Evolutionary conservation across 2,329 filamentous ascomycete genomes (phyloP).

Genomic region (Gnomoniopsis smithogilvyi): DNA sequence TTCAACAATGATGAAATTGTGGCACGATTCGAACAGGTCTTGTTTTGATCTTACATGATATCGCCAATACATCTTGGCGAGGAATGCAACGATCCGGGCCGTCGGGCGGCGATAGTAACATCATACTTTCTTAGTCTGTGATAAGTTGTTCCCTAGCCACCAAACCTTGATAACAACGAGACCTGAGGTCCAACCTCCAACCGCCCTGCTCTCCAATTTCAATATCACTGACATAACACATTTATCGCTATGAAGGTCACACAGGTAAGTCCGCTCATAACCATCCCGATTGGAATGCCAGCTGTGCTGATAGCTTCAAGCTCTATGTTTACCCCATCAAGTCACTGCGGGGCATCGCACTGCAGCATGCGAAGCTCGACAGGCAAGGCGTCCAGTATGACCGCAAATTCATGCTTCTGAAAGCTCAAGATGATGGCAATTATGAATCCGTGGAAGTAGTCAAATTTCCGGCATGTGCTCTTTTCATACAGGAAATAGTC

Average conservation of each 20-base stretch:
- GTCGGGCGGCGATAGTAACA: neutral
- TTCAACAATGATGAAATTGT: too few relatives aligned
- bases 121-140: too few relatives aligned
- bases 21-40: too few relatives aligned
- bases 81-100: neutral
- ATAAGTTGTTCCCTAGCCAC: neutral
- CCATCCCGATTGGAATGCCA: neutral
- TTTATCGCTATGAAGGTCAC: slow-evolving; percentile 11
- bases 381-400: slow-evolving; percentile 64
- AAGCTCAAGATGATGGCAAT: slow-evolving; percentile 38
- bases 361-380: slow-evolving; percentile 52
- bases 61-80: too few relatives aligned
- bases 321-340: slow-evolving; percentile 75
- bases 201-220: neutral
- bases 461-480: slow-evolving; percentile 54
- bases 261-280: neutral
- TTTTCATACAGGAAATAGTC: slow-evolving; percentile 60
- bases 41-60: too few relatives aligned
- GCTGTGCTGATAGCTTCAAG: slow-evolving; percentile 30
- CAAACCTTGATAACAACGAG: neutral
- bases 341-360: slow-evolving; percentile 59
- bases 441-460: slow-evolving; percentile 59
- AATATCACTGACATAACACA: neutral
- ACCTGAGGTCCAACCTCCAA: neutral
- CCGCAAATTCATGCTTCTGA: slow-evolving; percentile 67